A percentile compares a stretch with the other conserved stretches of the same genome.
Evolutionary conservation across 169 alveolate genomes (phyloP).

Genomic region (Plasmodium knowlesi): DNA sequence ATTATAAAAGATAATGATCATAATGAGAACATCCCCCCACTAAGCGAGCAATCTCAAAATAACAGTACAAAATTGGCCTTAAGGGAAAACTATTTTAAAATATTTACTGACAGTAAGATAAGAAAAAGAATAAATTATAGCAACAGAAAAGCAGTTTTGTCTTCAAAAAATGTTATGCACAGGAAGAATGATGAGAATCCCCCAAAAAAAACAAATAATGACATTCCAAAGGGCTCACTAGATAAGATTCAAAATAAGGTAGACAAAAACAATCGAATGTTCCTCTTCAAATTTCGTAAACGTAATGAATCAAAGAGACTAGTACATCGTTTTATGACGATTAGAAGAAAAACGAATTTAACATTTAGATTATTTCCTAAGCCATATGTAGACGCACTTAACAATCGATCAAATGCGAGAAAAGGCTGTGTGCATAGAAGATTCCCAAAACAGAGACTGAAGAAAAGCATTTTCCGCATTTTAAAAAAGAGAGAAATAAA

Average conservation of each 20-base stretch:
- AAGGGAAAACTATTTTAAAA: slow-evolving; percentile 17
- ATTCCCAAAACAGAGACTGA: not conserved
- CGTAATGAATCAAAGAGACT: not conserved
- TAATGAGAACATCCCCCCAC: not conserved
- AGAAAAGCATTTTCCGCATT: not conserved
- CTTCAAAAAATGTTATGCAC: slow-evolving; percentile 19
- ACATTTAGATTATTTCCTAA: not conserved
- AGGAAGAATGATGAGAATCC: slow-evolving; percentile 18
- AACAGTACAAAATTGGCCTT: slow-evolving; percentile 1
- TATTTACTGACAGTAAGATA: slow-evolving; percentile 27
- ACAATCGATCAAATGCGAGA: not conserved
- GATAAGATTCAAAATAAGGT: not conserved
- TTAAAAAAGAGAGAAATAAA: slow-evolving; percentile 8
- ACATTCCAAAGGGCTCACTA: not conserved
- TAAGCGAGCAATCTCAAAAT: not conserved
- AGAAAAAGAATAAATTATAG: slow-evolving; percentile 9
- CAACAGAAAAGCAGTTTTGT: slow-evolving; percentile 10
- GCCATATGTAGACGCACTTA: not conserved
- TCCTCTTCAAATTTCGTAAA: not conserved
- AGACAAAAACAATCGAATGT: not conserved
- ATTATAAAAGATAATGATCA: slow-evolving; percentile 7
- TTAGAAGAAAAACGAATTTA: not conserved
- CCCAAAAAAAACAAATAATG: not conserved
- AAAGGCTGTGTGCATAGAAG: slow-evolving; percentile 15
- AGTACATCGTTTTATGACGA: not conserved